Conservation (phyloP, 1,139 yeast species). For the Kodamaea sp. region DNA sequence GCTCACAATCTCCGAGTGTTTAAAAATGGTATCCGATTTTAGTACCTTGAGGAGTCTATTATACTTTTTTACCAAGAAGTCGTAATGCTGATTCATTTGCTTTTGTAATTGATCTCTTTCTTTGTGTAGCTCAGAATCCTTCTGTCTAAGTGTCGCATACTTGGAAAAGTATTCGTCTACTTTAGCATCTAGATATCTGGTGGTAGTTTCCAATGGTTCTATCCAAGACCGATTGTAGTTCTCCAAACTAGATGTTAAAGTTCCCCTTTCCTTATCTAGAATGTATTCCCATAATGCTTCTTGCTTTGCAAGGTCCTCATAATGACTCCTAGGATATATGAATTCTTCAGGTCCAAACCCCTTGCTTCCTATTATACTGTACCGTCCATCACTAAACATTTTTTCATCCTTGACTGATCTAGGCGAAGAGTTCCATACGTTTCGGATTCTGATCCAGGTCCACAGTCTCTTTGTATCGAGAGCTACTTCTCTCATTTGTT, state of each 20-base stretch:
- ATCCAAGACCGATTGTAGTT: conserved; percentile 23
- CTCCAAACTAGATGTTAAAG: background rate
- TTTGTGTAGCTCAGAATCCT: conserved; percentile 17
- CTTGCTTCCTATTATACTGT: conserved; percentile 28
- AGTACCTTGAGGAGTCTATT: conserved; percentile 17
- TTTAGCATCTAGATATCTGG: conserved; percentile 17
- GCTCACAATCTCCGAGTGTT: conserved; percentile 40
- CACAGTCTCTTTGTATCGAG: conserved; percentile 35
- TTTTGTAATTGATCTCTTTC: conserved; percentile 24
- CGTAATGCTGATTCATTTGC: conserved; percentile 27
- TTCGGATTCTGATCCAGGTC: conserved; percentile 20
- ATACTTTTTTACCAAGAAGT: conserved; percentile 19
- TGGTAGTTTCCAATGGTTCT: conserved; percentile 22
- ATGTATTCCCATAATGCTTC: conserved; percentile 43
- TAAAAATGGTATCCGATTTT: conserved; percentile 23
- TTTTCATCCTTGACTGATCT: conserved; percentile 15
- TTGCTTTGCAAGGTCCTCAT: conserved; percentile 27
- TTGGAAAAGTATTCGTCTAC: conserved; percentile 16
- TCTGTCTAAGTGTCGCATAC: conserved; percentile 16
- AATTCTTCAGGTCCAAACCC: conserved; percentile 30
- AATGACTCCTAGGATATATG: conserved; percentile 31
- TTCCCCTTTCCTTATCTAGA: conserved; percentile 8
- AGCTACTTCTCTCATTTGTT: conserved; percentile 29
- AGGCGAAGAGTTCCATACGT: conserved; percentile 30
- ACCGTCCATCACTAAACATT: conserved; percentile 27